Evolutionary conservation across 805 yeast genomes (phyloP).

Genomic region (Kuraishia hungarica): DNA sequence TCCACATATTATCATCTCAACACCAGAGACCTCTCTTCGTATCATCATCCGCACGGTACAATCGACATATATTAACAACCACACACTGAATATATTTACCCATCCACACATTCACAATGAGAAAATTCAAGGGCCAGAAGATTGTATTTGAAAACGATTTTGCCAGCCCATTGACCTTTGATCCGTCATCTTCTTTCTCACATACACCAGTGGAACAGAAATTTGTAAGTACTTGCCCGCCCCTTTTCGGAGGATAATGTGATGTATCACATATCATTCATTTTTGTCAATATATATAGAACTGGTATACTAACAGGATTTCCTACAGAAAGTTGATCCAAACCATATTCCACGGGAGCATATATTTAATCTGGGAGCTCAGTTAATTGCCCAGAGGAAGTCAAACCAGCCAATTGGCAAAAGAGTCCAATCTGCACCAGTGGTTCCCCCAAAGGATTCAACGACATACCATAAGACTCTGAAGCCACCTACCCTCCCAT

Average conservation of each 20-base stretch:
- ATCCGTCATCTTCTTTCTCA: constrained; percentile 1
- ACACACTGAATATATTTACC: too few species aligned
- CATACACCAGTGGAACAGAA: neutral
- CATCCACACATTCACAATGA: too few species aligned
- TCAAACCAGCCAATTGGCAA: neutral
- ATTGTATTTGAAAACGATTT: constrained; percentile 15
- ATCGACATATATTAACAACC: too few species aligned
- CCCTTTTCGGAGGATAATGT: neutral
- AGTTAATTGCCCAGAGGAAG: neutral
- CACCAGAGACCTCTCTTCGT: too few species aligned
- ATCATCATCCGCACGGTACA: too few species aligned
- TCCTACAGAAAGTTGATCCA: neutral
- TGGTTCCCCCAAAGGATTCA: neutral
- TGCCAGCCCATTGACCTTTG: constrained; percentile 6
- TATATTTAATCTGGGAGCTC: neutral
- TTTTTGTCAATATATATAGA: neutral
- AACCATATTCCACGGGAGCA: neutral
- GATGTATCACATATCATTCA: neutral
- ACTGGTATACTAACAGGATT: neutral
- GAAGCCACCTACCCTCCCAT: neutral
- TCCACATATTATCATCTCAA: too few species aligned
- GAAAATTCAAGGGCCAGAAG: constrained; percentile 16
- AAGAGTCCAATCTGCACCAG: neutral
- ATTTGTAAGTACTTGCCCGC: neutral
- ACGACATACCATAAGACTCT: neutral